Conservation (phyloP, 1,284 basidiomycete species). For the Anthracocystis panici-leucophaei region DNA sequence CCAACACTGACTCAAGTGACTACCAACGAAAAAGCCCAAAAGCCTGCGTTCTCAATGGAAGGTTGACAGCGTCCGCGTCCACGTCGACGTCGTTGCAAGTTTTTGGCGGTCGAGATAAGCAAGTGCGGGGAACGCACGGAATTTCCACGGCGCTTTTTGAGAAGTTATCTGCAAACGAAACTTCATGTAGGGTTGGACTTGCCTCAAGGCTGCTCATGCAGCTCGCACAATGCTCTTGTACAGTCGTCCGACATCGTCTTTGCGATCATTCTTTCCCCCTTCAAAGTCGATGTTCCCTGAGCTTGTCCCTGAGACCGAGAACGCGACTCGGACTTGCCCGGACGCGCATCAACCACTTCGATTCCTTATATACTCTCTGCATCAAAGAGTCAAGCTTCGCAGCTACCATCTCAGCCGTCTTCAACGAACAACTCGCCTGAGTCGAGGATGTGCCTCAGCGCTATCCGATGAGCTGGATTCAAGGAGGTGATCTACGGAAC, state of each 20-base stretch:
- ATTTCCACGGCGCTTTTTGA: constrained; percentile 13
- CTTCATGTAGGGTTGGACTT: no score
- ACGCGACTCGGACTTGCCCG: not conserved
- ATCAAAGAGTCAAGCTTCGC: not conserved
- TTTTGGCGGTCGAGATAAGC: constrained; percentile 15
- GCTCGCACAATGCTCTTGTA: no score
- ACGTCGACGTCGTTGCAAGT: not conserved
- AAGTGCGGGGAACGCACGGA: constrained; percentile 9
- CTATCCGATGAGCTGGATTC: constrained; percentile 59
- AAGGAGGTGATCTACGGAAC: constrained; percentile 60
- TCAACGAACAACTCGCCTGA: no score
- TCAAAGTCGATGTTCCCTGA: no score
- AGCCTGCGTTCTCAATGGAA: not conserved
- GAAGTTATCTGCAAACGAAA: not conserved
- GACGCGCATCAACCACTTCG: not conserved
- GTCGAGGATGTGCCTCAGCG: constrained; percentile 51
- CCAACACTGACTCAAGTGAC: not conserved
- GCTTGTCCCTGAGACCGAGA: no score
- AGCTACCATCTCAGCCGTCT: constrained; percentile 5
- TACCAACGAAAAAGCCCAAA: not conserved
- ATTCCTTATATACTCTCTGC: not conserved
- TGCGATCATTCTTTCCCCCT: not conserved
- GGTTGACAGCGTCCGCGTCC: constrained; percentile 1
- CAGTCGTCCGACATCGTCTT: no score
- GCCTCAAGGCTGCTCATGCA: no score